Evolutionary conservation across 2,329 filamentous ascomycete genomes (phyloP), one percentile per base, ranked within the genome.

Genomic region (Xylariaceae sp.): DNA sequence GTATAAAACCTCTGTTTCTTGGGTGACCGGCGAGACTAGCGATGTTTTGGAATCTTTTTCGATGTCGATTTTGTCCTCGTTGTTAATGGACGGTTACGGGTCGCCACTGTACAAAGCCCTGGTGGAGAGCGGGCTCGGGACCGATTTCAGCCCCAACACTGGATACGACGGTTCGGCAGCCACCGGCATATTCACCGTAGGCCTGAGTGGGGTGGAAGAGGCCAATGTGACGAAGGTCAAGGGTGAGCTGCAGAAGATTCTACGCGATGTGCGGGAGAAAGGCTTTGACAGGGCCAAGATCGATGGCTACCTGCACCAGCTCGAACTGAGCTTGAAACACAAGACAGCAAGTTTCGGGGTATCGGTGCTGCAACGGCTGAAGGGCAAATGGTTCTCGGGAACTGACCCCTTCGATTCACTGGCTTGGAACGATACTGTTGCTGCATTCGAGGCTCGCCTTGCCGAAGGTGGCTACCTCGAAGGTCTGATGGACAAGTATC

Each of bases 341-440:
- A 96, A 96, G 68, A 95, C 88, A 1, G 86, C 92, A 35, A 88
- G 83, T 51, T 98, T 98, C 53, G 92, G 92, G 11, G 86, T 95
- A 70, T 80, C 81, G 13, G 75, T 96, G 33, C 77, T 98, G 59
- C 86, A 94, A 48, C 78, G 90, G 26, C 70, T 95, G 6, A 85
- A 94, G 54, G 83, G 87, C 2, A 81, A 83, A 38, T 98, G 92
- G 92, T 96, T 98, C 61, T 93, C 92, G 37, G 92, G 90, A 5
- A 79, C 88, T 3, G 86, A 96, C 55, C 90, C 92, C 0, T 93
- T 96, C 59, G 80, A 94, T 45, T 80, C 86, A 10, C 67, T 98
- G 22, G 83, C 87, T 2, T 96, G 89, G 87, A 92, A 94, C 49
- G 83, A 92, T 27, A 87, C 86, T 1, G 80, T 96, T 3, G 67